Evolutionary conservation across 164 flowering plant genomes (phyloP).

Genomic region (Aristolochia californica): DNA sequence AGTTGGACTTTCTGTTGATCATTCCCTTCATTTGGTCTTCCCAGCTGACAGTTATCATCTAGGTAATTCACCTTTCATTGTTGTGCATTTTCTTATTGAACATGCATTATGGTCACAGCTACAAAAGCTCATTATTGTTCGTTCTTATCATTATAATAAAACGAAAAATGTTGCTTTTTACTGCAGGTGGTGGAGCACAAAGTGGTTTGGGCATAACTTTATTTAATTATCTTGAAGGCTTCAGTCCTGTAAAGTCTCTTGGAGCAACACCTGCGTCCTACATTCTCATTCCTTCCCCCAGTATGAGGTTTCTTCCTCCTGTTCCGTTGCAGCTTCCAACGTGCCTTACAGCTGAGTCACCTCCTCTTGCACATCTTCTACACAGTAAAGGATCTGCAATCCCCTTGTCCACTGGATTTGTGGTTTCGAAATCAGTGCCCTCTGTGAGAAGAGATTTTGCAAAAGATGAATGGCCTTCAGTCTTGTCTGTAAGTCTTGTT

Average conservation of each 20-base stretch:
- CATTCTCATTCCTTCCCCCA: slow-evolving; percentile 73
- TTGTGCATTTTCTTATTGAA: too few relatives aligned
- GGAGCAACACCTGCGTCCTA: slow-evolving; percentile 70
- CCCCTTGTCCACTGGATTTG: slow-evolving; percentile 89
- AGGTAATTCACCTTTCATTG: slow-evolving; percentile 27
- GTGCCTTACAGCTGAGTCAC: slow-evolving; percentile 90
- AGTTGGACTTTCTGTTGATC: slow-evolving; percentile 63
- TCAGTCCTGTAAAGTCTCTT: slow-evolving; percentile 76
- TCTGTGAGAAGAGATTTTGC: slow-evolving; percentile 48
- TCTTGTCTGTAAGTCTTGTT: slow-evolving; percentile 67
- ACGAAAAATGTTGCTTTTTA: neutral
- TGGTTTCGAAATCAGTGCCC: slow-evolving; percentile 84
- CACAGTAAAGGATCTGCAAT: slow-evolving; percentile 93
- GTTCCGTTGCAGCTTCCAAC: slow-evolving; percentile 84
- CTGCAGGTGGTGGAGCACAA: slow-evolving; percentile 49
- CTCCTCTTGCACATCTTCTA: slow-evolving; percentile 94
- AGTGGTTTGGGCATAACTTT: slow-evolving; percentile 21
- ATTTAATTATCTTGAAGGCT: slow-evolving; percentile 63
- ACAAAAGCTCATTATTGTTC: too few relatives aligned
- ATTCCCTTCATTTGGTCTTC: slow-evolving; percentile 56
- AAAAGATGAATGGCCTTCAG: slow-evolving; percentile 86
- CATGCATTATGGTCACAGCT: neutral
- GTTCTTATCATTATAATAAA: too few relatives aligned
- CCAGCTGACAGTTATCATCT: slow-evolving; percentile 57
- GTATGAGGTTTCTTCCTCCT: slow-evolving; percentile 82